These are phyloP conservation scores for Trypanosomatidae sp. DNA, from an alignment of 208 protist species.

Conservation along the genomic window DNA sequence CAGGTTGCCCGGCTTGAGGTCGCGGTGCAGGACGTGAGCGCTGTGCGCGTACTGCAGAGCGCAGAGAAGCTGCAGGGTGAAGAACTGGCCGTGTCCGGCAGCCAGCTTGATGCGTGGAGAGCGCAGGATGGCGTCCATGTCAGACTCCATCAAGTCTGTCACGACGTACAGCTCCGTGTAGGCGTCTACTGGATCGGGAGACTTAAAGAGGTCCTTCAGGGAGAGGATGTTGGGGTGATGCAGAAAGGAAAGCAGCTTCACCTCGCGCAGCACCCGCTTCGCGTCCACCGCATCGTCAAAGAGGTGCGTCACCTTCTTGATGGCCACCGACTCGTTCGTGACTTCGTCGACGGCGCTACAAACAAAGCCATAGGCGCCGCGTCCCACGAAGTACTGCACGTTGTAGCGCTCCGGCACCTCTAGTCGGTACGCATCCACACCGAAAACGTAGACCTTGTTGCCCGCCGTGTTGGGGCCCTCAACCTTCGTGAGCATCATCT, in stretches of 20 bases:
- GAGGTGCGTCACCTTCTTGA: conserved; percentile 98
- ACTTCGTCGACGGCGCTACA: conserved; percentile 72
- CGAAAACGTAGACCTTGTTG: conserved; percentile 81
- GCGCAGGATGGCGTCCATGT: conserved; percentile 88
- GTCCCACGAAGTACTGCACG: conserved; percentile 76
- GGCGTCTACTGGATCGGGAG: conserved; percentile 25
- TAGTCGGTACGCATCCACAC: conserved; percentile 39
- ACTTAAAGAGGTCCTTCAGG: conserved; percentile 71
- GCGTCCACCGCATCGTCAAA: conserved; percentile 95
- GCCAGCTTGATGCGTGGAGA: conserved; percentile 38
- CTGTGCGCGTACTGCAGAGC: conserved; percentile 96
- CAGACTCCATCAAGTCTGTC: conserved; percentile 92
- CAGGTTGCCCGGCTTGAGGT: conserved; percentile 95
- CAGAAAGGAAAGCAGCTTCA: conserved; percentile 73
- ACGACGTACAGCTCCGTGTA: conserved; percentile 89
- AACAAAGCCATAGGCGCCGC: conserved; percentile 90
- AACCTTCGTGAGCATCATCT: conserved; percentile 73
- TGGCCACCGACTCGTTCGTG: conserved; percentile 90
- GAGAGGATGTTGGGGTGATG: conserved; percentile 84
- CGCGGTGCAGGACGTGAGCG: conserved; percentile 95
- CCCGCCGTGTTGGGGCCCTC: conserved; percentile 56
- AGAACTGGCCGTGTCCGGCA: conserved; percentile 92
- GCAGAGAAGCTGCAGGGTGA: conserved; percentile 95
- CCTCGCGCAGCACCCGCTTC: conserved; percentile 78
- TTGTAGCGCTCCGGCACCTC: conserved; percentile 77